These are phyloP conservation scores for Sporothrix brasiliensis DNA, from an alignment of 2,329 filamentous ascomycete genomes.

Conservation along the genomic window DNA sequence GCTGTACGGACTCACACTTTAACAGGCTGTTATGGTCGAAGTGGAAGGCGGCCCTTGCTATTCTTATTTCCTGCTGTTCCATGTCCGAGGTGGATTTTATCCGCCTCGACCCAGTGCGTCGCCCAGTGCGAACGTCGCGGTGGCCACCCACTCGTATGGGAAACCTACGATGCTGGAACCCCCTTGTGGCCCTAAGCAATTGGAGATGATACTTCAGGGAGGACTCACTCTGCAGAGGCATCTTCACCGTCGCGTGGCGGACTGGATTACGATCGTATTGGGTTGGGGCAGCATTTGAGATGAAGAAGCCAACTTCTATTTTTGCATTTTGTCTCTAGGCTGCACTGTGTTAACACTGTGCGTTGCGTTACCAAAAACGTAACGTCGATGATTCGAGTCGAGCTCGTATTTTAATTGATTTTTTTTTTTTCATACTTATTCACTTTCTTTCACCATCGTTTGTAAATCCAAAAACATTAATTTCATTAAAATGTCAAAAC, in stretches of 20 bases:
- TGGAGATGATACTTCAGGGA: conserved; percentile 69
- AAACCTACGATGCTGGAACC: conserved; percentile 64
- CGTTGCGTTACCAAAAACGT: background rate
- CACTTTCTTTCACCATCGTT: background rate
- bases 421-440: background rate
- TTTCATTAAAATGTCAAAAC: conserved; percentile 22
- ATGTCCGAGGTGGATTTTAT: conserved; percentile 53
- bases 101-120: conserved; percentile 51
- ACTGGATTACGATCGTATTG: conserved; percentile 67
- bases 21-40: conserved; percentile 38
- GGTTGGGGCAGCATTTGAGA: conserved; percentile 61
- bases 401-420: background rate
- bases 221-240: conserved; percentile 72
- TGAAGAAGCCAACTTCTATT: conserved; percentile 55
- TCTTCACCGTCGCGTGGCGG: conserved; percentile 72
- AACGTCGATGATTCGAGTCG: background rate
- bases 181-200: conserved; percentile 63
- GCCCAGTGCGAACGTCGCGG: conserved; percentile 71
- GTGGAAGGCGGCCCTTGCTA: conserved; percentile 46
- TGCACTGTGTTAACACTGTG: conserved; percentile 3
- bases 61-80: conserved; percentile 53
- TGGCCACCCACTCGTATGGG: conserved; percentile 67
- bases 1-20: background rate
- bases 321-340: conserved; percentile 32
- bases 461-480: background rate